Conservation (phyloP, 495 filamentous ascomycete species). For the Penicillium riverlandense region DNA sequence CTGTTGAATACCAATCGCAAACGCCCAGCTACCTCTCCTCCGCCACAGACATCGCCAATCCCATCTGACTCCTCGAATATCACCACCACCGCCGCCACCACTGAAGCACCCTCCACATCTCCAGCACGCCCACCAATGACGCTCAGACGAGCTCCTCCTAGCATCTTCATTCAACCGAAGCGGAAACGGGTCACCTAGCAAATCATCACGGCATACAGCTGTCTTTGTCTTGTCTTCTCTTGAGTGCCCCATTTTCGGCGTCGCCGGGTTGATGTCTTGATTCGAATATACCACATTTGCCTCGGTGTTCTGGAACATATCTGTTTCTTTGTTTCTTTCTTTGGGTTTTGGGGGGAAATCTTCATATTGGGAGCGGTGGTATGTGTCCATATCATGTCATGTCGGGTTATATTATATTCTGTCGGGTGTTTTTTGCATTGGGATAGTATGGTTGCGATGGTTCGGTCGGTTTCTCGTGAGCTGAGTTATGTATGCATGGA, state of each 20-base stretch:
- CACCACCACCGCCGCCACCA: not conserved
- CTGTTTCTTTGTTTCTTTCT: too few relatives aligned
- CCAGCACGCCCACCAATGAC: slow-evolving; percentile 15
- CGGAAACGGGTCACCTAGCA: slow-evolving; percentile 18
- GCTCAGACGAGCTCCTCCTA: slow-evolving; percentile 27
- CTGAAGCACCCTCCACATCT: slow-evolving; percentile 1
- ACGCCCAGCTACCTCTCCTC: slow-evolving; percentile 8
- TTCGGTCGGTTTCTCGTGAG: too few relatives aligned
- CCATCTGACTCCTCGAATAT: not conserved
- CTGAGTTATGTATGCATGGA: too few relatives aligned
- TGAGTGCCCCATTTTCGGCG: too few relatives aligned
- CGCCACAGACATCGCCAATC: not conserved
- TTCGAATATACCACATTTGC: not conserved
- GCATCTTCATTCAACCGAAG: slow-evolving; percentile 36
- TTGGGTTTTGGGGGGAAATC: too few relatives aligned
- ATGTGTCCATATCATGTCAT: too few relatives aligned
- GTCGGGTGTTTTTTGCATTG: too few relatives aligned
- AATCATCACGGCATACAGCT: not conserved
- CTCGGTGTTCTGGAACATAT: too few relatives aligned
- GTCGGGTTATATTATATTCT: too few relatives aligned
- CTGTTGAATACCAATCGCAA: slow-evolving; percentile 1
- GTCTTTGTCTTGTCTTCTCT: too few relatives aligned
- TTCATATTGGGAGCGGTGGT: too few relatives aligned
- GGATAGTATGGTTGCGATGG: too few relatives aligned
- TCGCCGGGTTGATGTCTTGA: not conserved